Base-by-base conservation (phyloP, 192 early-diverging fungal genomes). In the Cladochytrium replicatum region DNA sequence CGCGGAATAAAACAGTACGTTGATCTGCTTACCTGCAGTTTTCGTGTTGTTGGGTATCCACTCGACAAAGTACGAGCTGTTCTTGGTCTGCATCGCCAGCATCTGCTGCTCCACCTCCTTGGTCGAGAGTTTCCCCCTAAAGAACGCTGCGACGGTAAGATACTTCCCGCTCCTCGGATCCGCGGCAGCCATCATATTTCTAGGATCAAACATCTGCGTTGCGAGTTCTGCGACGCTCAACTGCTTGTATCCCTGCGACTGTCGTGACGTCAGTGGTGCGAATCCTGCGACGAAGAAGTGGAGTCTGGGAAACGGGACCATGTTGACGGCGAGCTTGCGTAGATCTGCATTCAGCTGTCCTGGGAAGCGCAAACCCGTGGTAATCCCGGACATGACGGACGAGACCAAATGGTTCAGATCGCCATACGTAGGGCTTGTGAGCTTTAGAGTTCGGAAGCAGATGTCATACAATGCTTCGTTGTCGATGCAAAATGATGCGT, bases 391-490 rank as follows among this genome's bases (percentile, higher is more conserved):
- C 85, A 91, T 87, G 52, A 91, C 88, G 56, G 74, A 80, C 48
- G 86, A 86, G 31, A 91, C 85, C 39, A 91, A 69, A 45, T 84
- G 71, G 68, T 91, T 91, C 29, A 91, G 71, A 50, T 90, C 86
- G 54, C 83, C 80, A 54, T 91, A 89, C 39, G 75, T 74, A 44
- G 88, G 85, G 49, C 75, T 82, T 43, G 69, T 65, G 58, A 88
- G 69, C 64, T 88, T 90, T 57, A 91, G 74, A 50, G 87, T 91
- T 48, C 86, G 78, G 81, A 83, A 84, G 69, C 87, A 91, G 50
- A 91, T 91, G 66, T 91, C 87, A 61, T 91, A 88, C 43, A 91
- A 68, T 34, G 88, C 88, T 62, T 91, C 85, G 66, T 91, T 91
- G 56, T 91, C 88, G 44, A 91, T 90, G 73, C 88, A 90, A 72